Conservation (phyloP, 2,329 filamentous ascomycete species). For the Trichoderma oligosporum region DNA sequence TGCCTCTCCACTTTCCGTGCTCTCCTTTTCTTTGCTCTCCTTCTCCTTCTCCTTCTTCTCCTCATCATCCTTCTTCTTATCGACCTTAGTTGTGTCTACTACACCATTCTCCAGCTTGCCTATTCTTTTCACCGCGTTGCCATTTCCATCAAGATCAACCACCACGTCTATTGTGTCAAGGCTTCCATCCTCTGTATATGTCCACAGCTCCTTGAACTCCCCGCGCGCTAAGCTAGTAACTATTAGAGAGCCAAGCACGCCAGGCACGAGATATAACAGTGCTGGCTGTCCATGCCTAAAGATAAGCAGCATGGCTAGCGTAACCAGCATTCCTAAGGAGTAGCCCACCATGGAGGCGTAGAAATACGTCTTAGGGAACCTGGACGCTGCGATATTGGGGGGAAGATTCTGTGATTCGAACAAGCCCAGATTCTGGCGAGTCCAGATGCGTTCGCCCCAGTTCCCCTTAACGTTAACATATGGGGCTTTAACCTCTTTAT, state of each 20-base stretch:
- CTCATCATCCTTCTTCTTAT: conserved; percentile 26
- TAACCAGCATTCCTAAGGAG: conserved; percentile 69
- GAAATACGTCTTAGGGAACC: conserved; percentile 84
- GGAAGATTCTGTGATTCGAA: conserved; percentile 27
- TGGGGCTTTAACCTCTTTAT: conserved; percentile 48
- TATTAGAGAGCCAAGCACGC: conserved; percentile 73
- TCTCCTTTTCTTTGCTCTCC: conserved; percentile 18
- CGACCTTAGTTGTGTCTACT: conserved; percentile 34
- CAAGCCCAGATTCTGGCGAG: conserved; percentile 34
- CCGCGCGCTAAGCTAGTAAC: conserved; percentile 66
- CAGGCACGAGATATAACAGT: conserved; percentile 85
- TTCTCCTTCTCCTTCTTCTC: conserved; percentile 22
- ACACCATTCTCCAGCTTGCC: conserved; percentile 38
- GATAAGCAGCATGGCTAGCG: conserved; percentile 70
- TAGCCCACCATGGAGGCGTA: conserved; percentile 74
- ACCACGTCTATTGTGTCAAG: conserved; percentile 53
- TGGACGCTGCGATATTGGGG: conserved; percentile 37
- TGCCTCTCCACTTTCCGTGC: conserved; percentile 18
- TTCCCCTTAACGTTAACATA: conserved; percentile 61
- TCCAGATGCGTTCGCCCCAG: conserved; percentile 87
- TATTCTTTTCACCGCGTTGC: conserved; percentile 42
- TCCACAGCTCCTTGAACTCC: conserved; percentile 73
- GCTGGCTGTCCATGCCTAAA: conserved; percentile 85
- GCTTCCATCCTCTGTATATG: conserved; percentile 70
- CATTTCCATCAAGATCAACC: conserved; percentile 51